These are phyloP conservation scores for Phytophthora tubulina DNA, from an alignment of 352 stramenopile species.

Conservation along the genomic window DNA sequence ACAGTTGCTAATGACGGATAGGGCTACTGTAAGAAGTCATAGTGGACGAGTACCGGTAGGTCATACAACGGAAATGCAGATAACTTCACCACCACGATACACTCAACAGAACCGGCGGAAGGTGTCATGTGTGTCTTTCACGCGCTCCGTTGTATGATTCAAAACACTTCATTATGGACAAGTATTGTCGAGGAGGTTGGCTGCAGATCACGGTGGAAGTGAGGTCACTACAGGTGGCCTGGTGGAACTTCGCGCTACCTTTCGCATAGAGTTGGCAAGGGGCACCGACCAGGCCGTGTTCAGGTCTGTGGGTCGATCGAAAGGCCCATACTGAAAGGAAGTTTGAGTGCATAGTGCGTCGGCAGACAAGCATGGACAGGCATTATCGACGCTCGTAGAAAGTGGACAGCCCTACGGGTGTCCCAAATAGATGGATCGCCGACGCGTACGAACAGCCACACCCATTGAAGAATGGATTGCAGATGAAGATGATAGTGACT, in stretches of 20 bases:
- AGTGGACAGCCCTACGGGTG: conserved; percentile 12
- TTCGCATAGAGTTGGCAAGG: not conserved
- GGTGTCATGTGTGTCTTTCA: not conserved
- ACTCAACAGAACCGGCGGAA: not conserved
- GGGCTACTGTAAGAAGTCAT: too few relatives aligned
- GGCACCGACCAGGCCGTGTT: not conserved
- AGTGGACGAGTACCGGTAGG: not conserved
- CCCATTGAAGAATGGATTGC: conserved; percentile 14
- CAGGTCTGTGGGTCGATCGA: not conserved
- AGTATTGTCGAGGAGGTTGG: not conserved
- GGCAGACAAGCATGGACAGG: not conserved
- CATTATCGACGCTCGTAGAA: conserved; percentile 9
- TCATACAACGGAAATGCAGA: too few relatives aligned
- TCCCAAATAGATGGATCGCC: conserved; percentile 4
- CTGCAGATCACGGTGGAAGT: not conserved
- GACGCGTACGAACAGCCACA: conserved; percentile 8
- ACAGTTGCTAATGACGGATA: conserved; percentile 12
- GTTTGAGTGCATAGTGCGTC: conserved; percentile 14
- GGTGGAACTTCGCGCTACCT: conserved; percentile 1
- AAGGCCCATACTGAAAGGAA: conserved; percentile 3
- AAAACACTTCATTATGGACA: not conserved
- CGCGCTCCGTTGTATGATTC: not conserved
- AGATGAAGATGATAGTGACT: not conserved
- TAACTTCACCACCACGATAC: not conserved
- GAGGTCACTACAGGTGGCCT: not conserved